A percentile compares a stretch with the other conserved stretches of the same genome.
Evolutionary conservation across 2,329 filamentous ascomycete genomes (phyloP).

Genomic region (Periglandula ipomoeae): DNA sequence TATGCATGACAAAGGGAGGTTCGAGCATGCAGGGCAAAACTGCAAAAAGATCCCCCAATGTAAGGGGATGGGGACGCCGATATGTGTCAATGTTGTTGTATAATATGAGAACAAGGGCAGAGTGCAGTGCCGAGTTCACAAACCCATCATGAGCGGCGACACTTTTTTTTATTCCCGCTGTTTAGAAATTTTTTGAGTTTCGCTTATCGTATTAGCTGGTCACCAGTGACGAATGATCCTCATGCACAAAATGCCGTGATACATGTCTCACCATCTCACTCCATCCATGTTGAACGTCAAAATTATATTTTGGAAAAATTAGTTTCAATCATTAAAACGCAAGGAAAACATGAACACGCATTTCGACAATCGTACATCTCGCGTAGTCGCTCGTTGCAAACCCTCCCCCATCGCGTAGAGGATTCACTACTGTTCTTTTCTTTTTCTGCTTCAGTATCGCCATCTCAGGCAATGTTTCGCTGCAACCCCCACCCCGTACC

Average conservation of each 20-base stretch:
- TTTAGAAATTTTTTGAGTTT: too few relatives aligned
- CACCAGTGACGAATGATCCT: too few relatives aligned
- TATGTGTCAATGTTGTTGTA: not conserved
- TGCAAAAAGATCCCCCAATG: too few relatives aligned
- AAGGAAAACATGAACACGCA: conserved; percentile 3
- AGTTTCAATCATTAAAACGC: not conserved
- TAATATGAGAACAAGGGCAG: not conserved
- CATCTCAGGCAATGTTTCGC: too few relatives aligned
- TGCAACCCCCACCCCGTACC: too few relatives aligned
- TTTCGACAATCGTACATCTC: conserved; percentile 14
- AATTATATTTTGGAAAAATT: too few relatives aligned
- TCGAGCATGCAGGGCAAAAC: too few relatives aligned
- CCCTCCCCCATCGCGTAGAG: not conserved
- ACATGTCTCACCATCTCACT: too few relatives aligned
- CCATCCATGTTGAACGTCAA: too few relatives aligned
- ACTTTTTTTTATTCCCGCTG: too few relatives aligned
- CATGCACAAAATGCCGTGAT: too few relatives aligned
- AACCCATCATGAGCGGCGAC: not conserved
- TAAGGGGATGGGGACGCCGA: not conserved
- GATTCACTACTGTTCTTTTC: not conserved
- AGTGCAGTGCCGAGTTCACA: not conserved
- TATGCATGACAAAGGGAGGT: not conserved
- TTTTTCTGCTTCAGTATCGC: not conserved
- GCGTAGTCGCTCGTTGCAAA: conserved; percentile 4
- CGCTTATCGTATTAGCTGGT: too few relatives aligned